These are phyloP conservation scores for Gossypium arboreum DNA, from an alignment of 345 rosid species.

Conservation along the genomic window DNA sequence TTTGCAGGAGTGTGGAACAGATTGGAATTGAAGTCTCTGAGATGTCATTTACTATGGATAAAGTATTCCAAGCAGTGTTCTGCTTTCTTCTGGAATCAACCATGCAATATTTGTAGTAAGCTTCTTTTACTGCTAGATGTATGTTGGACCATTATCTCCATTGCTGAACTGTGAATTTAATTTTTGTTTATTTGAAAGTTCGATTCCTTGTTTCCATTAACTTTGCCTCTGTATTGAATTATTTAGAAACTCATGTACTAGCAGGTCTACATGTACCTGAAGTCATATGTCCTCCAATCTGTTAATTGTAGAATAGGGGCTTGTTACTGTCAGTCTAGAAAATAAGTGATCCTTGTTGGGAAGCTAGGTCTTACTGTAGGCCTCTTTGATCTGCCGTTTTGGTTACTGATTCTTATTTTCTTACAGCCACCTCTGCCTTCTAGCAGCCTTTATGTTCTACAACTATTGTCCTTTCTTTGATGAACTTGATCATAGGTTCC, in stretches of 20 bases:
- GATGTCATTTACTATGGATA: conserved; percentile 42
- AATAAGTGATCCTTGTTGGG: neutral
- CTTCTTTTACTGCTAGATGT: conserved; percentile 57
- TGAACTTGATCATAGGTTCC: conserved; percentile 25
- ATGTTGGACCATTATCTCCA: conserved; percentile 45
- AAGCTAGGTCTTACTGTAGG: conserved; percentile 8
- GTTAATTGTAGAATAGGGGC: too few species aligned
- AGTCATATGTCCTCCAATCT: neutral
- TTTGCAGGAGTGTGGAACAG: conserved; percentile 59
- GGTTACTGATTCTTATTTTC: neutral
- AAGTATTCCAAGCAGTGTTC: conserved; percentile 44
- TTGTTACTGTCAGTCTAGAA: too few species aligned
- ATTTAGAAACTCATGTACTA: neutral
- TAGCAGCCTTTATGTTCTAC: neutral
- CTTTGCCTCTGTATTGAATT: neutral
- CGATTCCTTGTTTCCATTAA: conserved; percentile 2
- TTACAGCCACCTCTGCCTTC: neutral
- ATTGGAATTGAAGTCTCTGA: conserved; percentile 38
- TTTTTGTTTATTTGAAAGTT: conserved; percentile 19
- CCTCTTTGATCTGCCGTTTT: neutral
- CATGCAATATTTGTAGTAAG: conserved; percentile 47
- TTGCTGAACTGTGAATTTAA: conserved; percentile 26
- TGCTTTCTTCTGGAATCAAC: conserved; percentile 46
- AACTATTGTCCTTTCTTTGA: conserved; percentile 13
- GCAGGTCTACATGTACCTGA: conserved; percentile 3